Evolutionary conservation across 2,329 filamentous ascomycete genomes (phyloP).

Genomic region (Ascosphaera apis): DNA sequence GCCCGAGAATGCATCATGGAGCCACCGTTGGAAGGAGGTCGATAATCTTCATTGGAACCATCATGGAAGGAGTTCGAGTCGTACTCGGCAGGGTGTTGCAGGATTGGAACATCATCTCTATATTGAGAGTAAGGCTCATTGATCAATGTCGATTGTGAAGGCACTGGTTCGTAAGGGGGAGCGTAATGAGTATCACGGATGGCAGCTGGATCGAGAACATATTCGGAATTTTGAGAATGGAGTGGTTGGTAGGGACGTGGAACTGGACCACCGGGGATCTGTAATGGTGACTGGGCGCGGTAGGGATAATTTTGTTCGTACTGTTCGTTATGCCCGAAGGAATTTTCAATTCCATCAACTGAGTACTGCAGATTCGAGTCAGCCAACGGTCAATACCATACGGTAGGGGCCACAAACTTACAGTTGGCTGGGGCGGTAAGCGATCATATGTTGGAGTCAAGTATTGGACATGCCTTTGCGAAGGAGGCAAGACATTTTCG

Average conservation of each 20-base stretch:
- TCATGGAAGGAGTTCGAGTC: slow-evolving; percentile 40
- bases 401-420: slow-evolving; percentile 23
- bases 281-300: slow-evolving; percentile 15
- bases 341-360: slow-evolving; percentile 41
- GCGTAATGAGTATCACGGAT: slow-evolving; percentile 78
- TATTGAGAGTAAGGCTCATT: slow-evolving; percentile 45
- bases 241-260: too few relatives aligned
- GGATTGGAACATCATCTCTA: slow-evolving; percentile 53
- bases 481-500: too few relatives aligned
- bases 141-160: slow-evolving; percentile 23
- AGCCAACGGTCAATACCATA: background rate
- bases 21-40: too few relatives aligned
- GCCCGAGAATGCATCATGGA: too few relatives aligned
- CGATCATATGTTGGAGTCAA: slow-evolving; percentile 52
- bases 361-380: slow-evolving; percentile 31
- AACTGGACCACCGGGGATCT: too few relatives aligned
- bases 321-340: slow-evolving; percentile 38
- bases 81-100: slow-evolving; percentile 38
- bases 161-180: slow-evolving; percentile 52
- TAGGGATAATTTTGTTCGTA: slow-evolving; percentile 31
- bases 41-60: slow-evolving; percentile 30
- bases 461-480: too few relatives aligned
- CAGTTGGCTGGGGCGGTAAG: slow-evolving; percentile 63
- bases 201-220: slow-evolving; percentile 56
- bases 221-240: too few relatives aligned